Evolutionary conservation across 148 eudicot genomes (phyloP).

Genomic region (Heliosperma pusillum): DNA sequence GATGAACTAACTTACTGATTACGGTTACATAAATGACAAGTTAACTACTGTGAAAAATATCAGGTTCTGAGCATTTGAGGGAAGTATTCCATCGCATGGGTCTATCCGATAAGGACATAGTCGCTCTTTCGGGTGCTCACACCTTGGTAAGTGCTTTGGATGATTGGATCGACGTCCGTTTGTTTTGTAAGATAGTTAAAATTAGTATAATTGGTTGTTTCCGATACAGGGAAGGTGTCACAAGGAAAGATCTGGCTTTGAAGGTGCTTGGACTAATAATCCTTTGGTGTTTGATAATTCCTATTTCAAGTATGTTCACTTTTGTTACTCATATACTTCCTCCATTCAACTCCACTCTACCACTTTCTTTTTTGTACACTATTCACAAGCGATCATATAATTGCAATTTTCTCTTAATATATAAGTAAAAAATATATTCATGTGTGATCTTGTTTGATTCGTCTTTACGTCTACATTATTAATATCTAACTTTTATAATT

Average conservation of each 20-base stretch:
- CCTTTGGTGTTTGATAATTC: conserved; percentile 62
- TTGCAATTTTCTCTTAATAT: too few relatives aligned
- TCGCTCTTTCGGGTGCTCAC: conserved; percentile 62
- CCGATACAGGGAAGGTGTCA: conserved; percentile 60
- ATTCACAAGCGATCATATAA: too few relatives aligned
- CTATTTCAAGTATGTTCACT: conserved; percentile 40
- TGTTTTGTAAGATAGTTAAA: too few relatives aligned
- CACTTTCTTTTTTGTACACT: too few relatives aligned
- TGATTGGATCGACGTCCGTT: not conserved
- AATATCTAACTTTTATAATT: too few relatives aligned
- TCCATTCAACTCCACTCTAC: too few relatives aligned
- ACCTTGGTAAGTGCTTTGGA: conserved; percentile 38
- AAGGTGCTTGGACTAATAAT: conserved; percentile 54
- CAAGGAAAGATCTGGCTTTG: conserved; percentile 25
- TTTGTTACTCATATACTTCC: too few relatives aligned
- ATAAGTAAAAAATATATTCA: too few relatives aligned
- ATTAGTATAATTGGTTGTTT: not conserved
- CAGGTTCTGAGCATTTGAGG: conserved; percentile 59
- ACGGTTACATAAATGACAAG: too few relatives aligned
- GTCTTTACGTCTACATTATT: too few relatives aligned
- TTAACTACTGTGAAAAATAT: not conserved
- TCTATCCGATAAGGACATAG: conserved; percentile 52
- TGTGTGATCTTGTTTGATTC: too few relatives aligned
- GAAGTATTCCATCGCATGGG: conserved; percentile 59
- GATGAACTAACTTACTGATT: not conserved